Conservation (phyloP, 75 land plant species). For the Pinus albicaulis region DNA sequence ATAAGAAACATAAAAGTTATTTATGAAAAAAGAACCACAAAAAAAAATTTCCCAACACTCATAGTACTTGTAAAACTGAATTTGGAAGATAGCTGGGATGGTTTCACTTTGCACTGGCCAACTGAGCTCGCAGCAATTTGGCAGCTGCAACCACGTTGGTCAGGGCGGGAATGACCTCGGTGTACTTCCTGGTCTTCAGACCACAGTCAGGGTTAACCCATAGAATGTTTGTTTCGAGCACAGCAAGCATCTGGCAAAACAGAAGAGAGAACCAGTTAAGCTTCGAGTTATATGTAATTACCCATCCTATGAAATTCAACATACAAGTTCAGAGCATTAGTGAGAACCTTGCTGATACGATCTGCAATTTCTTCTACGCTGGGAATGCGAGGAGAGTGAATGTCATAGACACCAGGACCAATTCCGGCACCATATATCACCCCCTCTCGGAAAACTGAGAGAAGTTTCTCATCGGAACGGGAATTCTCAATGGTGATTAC, state of each 20-base stretch:
- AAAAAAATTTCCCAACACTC: not conserved
- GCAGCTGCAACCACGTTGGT: slow-evolving; percentile 78
- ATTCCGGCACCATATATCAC: slow-evolving; percentile 82
- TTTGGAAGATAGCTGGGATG: not conserved
- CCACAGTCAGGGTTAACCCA: slow-evolving; percentile 94
- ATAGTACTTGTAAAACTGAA: not conserved
- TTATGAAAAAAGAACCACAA: not conserved
- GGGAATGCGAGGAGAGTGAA: slow-evolving; percentile 87
- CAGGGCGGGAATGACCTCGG: slow-evolving; percentile 77
- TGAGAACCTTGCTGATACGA: slow-evolving; percentile 58
- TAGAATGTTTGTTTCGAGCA: slow-evolving; percentile 70
- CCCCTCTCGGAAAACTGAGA: slow-evolving; percentile 82
- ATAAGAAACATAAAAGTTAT: not conserved
- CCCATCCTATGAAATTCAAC: not conserved
- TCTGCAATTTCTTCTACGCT: slow-evolving; percentile 80
- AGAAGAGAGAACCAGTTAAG: not conserved
- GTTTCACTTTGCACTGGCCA: slow-evolving; percentile 61
- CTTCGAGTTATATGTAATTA: not conserved
- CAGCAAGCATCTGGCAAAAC: slow-evolving; percentile 59
- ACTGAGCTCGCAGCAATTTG: slow-evolving; percentile 59
- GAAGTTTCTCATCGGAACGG: slow-evolving; percentile 80
- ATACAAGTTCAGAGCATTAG: not conserved
- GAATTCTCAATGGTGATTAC: slow-evolving; percentile 91
- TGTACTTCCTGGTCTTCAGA: slow-evolving; percentile 76
- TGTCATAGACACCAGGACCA: slow-evolving; percentile 86